Evolutionary conservation across 306 rosid species (phyloP), one percentile per base, ranked within the genome.

Genomic region (Glycine soja): DNA sequence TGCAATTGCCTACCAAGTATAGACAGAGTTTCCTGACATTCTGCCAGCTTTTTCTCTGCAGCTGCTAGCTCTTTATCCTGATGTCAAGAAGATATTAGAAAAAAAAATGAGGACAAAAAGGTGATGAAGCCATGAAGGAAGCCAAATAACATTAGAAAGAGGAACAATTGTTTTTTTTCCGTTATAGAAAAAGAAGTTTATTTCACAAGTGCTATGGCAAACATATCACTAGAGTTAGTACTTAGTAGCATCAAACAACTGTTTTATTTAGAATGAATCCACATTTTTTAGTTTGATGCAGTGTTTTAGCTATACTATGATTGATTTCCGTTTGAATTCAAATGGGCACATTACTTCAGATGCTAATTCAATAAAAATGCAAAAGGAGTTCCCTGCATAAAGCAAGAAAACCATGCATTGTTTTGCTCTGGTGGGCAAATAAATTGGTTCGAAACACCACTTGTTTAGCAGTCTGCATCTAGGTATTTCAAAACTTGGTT

Each of bases 31-130:
- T 92, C 97, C 53, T 94, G 98, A 87, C 97, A 92, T 86, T 92
- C 97, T 7, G 93, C 91, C 47, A 92, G 90, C 86, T 89, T 92
- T 88, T 91, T 91, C 78, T 94, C 97, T 12, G 98, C 98, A 75
- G 91, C 93, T 50, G 90, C 84, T 85, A 94, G 84, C 54, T 92
- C 98, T 59, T 48, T 48, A 40, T 82, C 89, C 81, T 94, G 93
- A 84, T 84, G 88, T 32, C 59, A 82, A 48, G 43, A 84, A 78
- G 10, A 74, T 72, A 53, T 76, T 64, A 18, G 43, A 1, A 74
- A 67, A 53, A 72, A 42, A 52, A 24, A 24, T 24, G 30, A 24
- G 30, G 30, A 24, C 30, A 24, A 0, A 24, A 43, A 45, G 2
- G 13, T 57, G 57, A 75, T 43, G 46, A 59, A 24, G 24, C 19